Evolutionary conservation across 208 protist species (phyloP).

Genomic region (Naegleria fowleri): DNA sequence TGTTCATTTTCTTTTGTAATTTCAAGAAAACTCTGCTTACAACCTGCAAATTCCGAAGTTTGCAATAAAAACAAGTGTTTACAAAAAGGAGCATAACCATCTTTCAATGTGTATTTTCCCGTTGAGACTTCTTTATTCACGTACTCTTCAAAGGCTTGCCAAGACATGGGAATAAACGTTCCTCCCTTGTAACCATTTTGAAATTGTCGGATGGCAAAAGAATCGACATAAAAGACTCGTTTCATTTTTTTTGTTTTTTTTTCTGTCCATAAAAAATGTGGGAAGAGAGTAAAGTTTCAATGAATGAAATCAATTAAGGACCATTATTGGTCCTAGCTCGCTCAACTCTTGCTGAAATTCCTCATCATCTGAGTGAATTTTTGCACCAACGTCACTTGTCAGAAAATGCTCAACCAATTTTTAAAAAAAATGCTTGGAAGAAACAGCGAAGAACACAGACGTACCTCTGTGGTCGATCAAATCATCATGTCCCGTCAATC

Average conservation of each 20-base stretch:
- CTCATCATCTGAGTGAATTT: no score
- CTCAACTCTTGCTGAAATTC: no score
- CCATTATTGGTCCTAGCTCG: no score
- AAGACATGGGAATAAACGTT: not conserved
- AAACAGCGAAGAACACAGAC: no score
- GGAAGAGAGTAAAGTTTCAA: no score
- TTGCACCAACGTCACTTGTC: no score
- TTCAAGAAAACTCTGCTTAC: constrained; percentile 12
- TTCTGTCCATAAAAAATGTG: no score
- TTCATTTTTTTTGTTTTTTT: not conserved
- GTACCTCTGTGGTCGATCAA: not conserved
- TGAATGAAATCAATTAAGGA: no score
- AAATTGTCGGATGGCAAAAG: not conserved
- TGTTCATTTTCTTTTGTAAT: constrained; percentile 47
- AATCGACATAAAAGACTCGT: not conserved
- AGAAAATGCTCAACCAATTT: no score
- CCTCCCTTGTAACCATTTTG: not conserved
- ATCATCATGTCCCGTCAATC: not conserved
- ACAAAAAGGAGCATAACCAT: constrained; percentile 66
- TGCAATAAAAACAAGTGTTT: constrained; percentile 63
- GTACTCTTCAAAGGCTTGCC: not conserved
- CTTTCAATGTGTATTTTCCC: constrained; percentile 29
- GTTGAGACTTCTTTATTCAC: not conserved
- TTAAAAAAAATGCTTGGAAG: no score
- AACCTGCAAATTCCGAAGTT: constrained; percentile 32